These are phyloP conservation scores for Dactylellina drechsleri DNA, from an alignment of 2,329 filamentous ascomycete species.

Conservation along the genomic window DNA sequence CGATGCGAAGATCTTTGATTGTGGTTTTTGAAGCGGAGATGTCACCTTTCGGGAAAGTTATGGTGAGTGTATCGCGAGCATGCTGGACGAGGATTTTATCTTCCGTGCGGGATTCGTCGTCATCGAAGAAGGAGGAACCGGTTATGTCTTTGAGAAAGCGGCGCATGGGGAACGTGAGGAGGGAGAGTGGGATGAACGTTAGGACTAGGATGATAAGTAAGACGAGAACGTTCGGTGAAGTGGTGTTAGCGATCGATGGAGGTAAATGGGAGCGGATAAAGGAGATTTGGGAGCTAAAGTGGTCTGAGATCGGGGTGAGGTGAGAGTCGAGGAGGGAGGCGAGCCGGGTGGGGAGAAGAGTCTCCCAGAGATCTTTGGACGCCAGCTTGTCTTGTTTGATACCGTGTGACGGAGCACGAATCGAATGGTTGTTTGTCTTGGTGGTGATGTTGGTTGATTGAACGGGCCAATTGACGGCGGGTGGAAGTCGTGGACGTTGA, in stretches of 20 bases:
- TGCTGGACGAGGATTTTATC: slow-evolving; percentile 39
- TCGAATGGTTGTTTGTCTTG: neutral
- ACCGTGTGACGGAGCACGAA: neutral
- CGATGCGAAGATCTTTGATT: slow-evolving; percentile 19
- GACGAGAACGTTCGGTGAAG: slow-evolving; percentile 25
- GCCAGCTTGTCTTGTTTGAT: slow-evolving; percentile 38
- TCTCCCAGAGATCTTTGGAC: slow-evolving; percentile 47
- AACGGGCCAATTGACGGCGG: slow-evolving; percentile 10
- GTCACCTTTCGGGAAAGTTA: slow-evolving; percentile 32
- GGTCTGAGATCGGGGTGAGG: slow-evolving; percentile 33
- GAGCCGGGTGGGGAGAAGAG: slow-evolving; percentile 44
- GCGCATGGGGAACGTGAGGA: slow-evolving; percentile 33
- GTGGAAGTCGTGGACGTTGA: slow-evolving; percentile 4
- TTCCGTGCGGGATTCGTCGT: slow-evolving; percentile 21
- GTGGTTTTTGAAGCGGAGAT: slow-evolving; percentile 23
- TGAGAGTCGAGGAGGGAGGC: slow-evolving; percentile 40
- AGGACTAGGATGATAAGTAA: slow-evolving; percentile 25
- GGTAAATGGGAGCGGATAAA: slow-evolving; percentile 47
- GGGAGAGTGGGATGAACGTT: slow-evolving; percentile 24
- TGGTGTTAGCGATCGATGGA: slow-evolving; percentile 21
- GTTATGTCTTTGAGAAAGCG: slow-evolving; percentile 41
- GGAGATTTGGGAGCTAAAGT: slow-evolving; percentile 26
- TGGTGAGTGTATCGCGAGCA: slow-evolving; percentile 16
- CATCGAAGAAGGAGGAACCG: slow-evolving; percentile 32
- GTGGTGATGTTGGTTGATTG: neutral